Conservation (phyloP, 2,329 filamentous ascomycete genomes). For the Fusarium bactridioides region DNA sequence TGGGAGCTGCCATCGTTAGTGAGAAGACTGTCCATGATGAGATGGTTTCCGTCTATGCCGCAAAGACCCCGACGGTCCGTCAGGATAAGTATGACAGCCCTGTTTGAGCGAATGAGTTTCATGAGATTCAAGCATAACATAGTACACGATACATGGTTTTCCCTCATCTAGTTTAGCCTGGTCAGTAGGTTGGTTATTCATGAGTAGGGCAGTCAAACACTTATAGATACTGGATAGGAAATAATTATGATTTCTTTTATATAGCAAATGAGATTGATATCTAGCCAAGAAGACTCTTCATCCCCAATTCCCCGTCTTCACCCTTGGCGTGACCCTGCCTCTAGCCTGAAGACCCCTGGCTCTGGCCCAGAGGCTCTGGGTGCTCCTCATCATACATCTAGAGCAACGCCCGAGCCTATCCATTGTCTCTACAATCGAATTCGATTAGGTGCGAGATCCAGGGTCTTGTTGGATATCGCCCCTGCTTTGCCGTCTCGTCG, state of each 20-base stretch:
- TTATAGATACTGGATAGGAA: not conserved
- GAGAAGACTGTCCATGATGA: not conserved
- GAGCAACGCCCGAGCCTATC: no score
- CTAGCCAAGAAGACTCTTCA: not conserved
- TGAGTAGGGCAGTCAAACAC: not conserved
- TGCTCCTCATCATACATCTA: no score
- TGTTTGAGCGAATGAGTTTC: not conserved
- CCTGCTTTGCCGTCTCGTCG: no score
- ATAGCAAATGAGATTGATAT: not conserved
- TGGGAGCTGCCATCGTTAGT: not conserved
- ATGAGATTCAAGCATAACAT: not conserved
- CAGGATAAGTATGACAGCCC: not conserved
- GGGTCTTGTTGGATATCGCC: no score
- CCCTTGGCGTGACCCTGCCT: no score
- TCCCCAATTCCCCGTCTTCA: no score
- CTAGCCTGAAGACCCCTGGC: no score
- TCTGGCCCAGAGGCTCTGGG: no score
- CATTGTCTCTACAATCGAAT: no score
- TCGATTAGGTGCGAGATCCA: no score
- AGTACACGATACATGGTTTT: not conserved
- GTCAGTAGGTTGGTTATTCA: not conserved
- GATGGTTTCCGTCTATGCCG: not conserved
- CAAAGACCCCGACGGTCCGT: not conserved
- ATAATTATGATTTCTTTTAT: not conserved
- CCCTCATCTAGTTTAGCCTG: not conserved